Evolutionary conservation across 2,329 filamentous ascomycete genomes (phyloP).

Genomic region (Albophoma yamanashiensis): DNA sequence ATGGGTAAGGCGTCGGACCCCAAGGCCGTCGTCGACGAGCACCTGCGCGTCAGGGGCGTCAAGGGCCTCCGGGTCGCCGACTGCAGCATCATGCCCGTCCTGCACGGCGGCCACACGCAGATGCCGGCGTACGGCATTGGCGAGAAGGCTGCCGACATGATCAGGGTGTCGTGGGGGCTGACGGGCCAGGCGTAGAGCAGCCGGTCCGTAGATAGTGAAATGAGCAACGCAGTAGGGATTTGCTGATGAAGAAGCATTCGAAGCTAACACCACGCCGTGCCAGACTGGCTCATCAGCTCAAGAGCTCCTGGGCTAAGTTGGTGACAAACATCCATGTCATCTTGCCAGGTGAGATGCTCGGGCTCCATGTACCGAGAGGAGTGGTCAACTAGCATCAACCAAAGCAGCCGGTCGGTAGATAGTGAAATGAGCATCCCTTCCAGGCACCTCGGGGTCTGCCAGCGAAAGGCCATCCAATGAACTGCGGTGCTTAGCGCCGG

Average conservation of each 20-base stretch:
- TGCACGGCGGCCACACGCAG: constrained; percentile 32
- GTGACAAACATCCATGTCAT: no score
- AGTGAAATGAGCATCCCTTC: no score
- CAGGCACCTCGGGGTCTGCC: neutral
- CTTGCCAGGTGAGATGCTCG: neutral
- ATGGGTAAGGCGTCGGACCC: constrained; percentile 32
- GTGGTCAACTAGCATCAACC: neutral
- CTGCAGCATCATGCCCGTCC: constrained; percentile 34
- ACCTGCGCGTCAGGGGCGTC: constrained; percentile 37
- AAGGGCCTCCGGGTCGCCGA: constrained; percentile 38
- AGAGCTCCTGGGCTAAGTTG: no score
- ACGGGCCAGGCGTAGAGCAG: neutral
- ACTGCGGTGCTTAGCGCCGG: neutral
- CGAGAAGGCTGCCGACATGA: constrained; percentile 28
- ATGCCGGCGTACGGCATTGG: constrained; percentile 45
- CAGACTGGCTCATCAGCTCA: neutral
- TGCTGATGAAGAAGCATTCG: neutral
- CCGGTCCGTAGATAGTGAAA: neutral
- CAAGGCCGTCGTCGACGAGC: constrained; percentile 33
- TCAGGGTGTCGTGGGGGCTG: neutral
- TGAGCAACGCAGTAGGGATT: neutral
- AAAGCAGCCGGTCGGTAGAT: no score
- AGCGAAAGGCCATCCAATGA: neutral
- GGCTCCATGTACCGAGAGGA: neutral
- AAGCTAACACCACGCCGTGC: neutral